phyloP scores from a whole-genome alignment of 2,329 filamentous ascomycete genomes.

The Stagonosporopsis rhizophila region DNA sequence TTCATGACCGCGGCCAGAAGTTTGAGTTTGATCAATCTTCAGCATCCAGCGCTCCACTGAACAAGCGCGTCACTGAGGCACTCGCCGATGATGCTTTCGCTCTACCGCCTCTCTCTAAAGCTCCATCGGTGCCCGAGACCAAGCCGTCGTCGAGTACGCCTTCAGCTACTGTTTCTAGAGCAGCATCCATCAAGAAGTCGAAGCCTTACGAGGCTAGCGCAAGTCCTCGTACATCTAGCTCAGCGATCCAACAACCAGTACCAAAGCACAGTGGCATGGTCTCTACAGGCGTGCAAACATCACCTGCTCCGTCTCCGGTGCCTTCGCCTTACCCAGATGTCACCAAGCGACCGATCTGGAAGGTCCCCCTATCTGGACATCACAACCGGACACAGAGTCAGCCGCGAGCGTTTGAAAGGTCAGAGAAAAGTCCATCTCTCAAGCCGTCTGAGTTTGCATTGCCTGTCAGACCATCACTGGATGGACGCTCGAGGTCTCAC shows the following conservation, averaged over 20 bases:
- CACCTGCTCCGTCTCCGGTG: slow-evolving; percentile 55
- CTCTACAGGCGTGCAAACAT: slow-evolving; percentile 83
- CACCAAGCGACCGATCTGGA: slow-evolving; percentile 59
- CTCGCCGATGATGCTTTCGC: slow-evolving; percentile 86
- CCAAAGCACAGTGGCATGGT: slow-evolving; percentile 63
- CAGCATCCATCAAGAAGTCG: slow-evolving; percentile 43
- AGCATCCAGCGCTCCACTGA: slow-evolving; percentile 59
- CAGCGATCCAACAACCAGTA: slow-evolving; percentile 52
- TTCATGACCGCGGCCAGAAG: slow-evolving; percentile 82
- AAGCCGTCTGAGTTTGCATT: slow-evolving; percentile 48
- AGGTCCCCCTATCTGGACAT: slow-evolving; percentile 56
- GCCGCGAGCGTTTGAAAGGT: slow-evolving; percentile 53
- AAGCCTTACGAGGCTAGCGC: slow-evolving; percentile 21
- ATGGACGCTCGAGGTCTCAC: slow-evolving; percentile 60
- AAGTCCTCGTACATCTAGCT: slow-evolving; percentile 32
- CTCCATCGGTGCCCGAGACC: slow-evolving; percentile 37
- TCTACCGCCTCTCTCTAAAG: slow-evolving; percentile 47
- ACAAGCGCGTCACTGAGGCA: slow-evolving; percentile 74
- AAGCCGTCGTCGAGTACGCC: slow-evolving; percentile 41
- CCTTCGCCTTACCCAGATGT: slow-evolving; percentile 49
- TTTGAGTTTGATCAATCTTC: slow-evolving; percentile 74
- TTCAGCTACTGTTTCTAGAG: slow-evolving; percentile 40
- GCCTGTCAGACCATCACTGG: slow-evolving; percentile 51
- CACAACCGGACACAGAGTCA: slow-evolving; percentile 59
- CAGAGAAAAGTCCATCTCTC: slow-evolving; percentile 46